Percentiles rank a stretch among this genome's conserved stretches.
These are phyloP conservation scores for Combretum micranthum DNA, from an alignment of 345 rosid species.

Conservation along the genomic window DNA sequence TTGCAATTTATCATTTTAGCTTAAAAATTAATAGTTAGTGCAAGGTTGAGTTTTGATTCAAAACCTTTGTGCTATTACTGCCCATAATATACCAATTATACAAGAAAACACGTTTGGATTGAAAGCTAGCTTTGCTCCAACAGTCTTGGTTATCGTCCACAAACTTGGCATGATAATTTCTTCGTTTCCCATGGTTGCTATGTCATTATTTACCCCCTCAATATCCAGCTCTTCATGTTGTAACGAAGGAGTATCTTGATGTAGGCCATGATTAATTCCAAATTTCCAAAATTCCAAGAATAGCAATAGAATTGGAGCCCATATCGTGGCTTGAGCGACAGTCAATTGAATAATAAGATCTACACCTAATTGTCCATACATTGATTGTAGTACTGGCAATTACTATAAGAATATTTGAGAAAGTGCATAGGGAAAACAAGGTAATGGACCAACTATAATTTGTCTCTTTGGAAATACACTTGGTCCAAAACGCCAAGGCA, in stretches of 20 bases:
- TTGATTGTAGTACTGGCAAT: conserved; percentile 56
- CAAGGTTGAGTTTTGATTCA: no score
- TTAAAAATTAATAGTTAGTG: no score
- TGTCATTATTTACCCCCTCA: conserved; percentile 14
- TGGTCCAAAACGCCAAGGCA: conserved; percentile 58
- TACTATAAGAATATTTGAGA: conserved; percentile 61
- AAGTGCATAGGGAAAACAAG: conserved; percentile 57
- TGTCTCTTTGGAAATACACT: conserved; percentile 42
- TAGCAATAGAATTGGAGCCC: conserved; percentile 68
- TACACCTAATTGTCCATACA: conserved; percentile 67
- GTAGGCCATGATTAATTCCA: conserved; percentile 7
- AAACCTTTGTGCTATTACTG: conserved; percentile 28
- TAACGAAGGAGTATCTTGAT: neutral
- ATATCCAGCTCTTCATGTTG: conserved; percentile 17
- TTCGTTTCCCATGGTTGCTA: no score
- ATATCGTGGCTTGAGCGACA: conserved; percentile 58
- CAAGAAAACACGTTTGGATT: conserved; percentile 39
- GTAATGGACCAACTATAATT: conserved; percentile 83
- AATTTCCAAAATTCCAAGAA: conserved; percentile 55
- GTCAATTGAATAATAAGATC: conserved; percentile 73
- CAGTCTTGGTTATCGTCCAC: conserved; percentile 43
- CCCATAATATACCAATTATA: conserved; percentile 34
- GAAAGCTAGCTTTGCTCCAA: conserved; percentile 28
- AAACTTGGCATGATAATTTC: conserved; percentile 18
- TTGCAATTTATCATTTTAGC: no score